These are phyloP conservation scores for Colletotrichum falcatum DNA, from an alignment of 2,329 filamentous ascomycete genomes.

Conservation along the genomic window DNA sequence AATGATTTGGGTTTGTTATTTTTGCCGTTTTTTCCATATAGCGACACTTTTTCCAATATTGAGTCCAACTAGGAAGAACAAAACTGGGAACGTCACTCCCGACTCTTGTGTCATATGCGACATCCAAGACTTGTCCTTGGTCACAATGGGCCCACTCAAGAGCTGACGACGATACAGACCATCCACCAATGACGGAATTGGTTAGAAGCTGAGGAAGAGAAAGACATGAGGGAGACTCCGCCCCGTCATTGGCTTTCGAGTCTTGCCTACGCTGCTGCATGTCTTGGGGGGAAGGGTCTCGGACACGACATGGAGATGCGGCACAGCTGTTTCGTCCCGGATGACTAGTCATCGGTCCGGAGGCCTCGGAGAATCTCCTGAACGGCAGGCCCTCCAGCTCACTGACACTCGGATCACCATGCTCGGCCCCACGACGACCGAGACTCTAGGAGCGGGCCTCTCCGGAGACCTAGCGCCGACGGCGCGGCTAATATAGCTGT, in stretches of 20 bases:
- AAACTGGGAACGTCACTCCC: not conserved
- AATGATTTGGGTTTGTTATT: constrained; percentile 20
- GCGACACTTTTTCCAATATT: constrained; percentile 10
- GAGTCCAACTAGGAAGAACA: constrained; percentile 12
- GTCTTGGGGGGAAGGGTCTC: not conserved
- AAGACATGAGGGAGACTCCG: not conserved
- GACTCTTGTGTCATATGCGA: not conserved
- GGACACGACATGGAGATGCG: not conserved
- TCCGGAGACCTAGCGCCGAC: not conserved
- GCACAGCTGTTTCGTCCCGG: not conserved
- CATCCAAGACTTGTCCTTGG: not conserved
- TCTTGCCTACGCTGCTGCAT: not conserved
- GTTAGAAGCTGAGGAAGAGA: not conserved
- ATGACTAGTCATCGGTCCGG: not conserved
- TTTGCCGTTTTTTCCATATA: constrained; percentile 27
- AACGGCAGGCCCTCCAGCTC: constrained; percentile 6
- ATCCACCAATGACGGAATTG: not conserved
- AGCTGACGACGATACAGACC: not conserved
- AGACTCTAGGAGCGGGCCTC: not conserved
- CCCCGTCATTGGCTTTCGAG: not conserved
- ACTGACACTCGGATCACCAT: constrained; percentile 26
- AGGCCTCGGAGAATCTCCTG: not conserved
- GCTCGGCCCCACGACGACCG: not conserved
- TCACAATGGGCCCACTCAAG: not conserved
- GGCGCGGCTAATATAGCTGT: not conserved